Evolutionary conservation across 192 early-diverging fungal species (phyloP), one percentile per base, ranked within the genome.

Genomic region (Funneliformis mosseae): DNA sequence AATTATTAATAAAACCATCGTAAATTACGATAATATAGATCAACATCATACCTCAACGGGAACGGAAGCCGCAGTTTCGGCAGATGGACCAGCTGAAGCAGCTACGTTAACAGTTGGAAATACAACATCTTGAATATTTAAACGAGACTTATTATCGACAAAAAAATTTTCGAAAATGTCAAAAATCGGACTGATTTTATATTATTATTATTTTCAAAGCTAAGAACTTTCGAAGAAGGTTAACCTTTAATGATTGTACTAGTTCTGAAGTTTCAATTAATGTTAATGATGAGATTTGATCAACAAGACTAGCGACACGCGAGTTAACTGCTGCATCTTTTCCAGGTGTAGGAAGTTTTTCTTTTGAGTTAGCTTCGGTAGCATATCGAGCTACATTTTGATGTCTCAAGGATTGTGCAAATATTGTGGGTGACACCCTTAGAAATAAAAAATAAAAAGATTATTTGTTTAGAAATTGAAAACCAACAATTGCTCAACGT

Each of bases 41-140:
- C 46, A 48, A 64, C 16, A 14, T 25, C 16, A 14, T 25, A 12
- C 91, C 86, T 89, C 93, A 68, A 85, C 90, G 4, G 89, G 87
- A 43, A 90, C 90, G 21, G 93, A 93, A 72, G 92, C 90, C 60
- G 95, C 87, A 45, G 91, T 88, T n/a, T 84, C 85, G 39, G 91
- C 87, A 41, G 87, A 89, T 38, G 88, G 81, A 41, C 86, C 87
- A 76, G 88, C 87, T 64, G 91, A 86, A 61, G 92, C 88, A 79
- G 91, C 86, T 39, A 91, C 90, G 43, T 91, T 89, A 11, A 89
- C 92, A 42, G 91, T 89, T 77, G 96, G 95, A 88, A 97, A 93
- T 39, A 90, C 91, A 77, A 97, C 91, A 84, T 97, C 96, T 84
- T 92, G 90, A 79, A 99, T 99, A 87, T 98, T 98, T 75, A 98